phyloP scores from a whole-genome alignment of 2,329 filamentous ascomycete genomes.

The Pyrenochaeta sp. region DNA sequence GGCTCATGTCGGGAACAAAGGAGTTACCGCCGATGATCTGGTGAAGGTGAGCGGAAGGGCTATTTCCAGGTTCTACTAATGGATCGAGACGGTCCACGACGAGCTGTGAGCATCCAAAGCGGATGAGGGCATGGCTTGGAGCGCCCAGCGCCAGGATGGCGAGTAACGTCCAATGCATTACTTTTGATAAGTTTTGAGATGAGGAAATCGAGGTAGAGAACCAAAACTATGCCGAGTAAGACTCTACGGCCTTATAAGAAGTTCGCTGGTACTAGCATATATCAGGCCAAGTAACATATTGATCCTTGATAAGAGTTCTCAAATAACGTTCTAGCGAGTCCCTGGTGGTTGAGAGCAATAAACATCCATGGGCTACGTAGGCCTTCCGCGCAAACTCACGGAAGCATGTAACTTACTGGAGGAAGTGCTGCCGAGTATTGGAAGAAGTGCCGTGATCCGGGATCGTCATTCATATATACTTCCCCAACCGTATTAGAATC shows the following conservation, averaged over 20 bases:
- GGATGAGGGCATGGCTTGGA: slow-evolving; percentile 32
- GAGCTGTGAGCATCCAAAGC: slow-evolving; percentile 39
- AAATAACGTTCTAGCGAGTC: background rate
- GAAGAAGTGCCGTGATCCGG: slow-evolving; percentile 14
- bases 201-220: background rate
- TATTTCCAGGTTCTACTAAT: slow-evolving; percentile 31
- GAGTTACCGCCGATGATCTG: slow-evolving; percentile 41
- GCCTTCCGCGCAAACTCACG: slow-evolving; percentile 1
- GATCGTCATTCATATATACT: slow-evolving; percentile 12
- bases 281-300: background rate
- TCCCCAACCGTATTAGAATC: slow-evolving; percentile 6
- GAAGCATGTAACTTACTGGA: background rate
- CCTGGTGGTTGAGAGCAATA: background rate
- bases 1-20: slow-evolving; percentile 33
- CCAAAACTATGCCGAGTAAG: background rate
- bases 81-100: slow-evolving; percentile 40
- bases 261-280: background rate
- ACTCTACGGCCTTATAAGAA: background rate
- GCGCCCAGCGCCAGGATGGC: slow-evolving; percentile 23
- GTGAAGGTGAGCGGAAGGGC: slow-evolving; percentile 34
- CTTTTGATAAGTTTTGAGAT: background rate
- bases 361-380: background rate
- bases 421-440: background rate
- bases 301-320: background rate
- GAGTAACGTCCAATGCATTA: slow-evolving; percentile 28